These are phyloP conservation scores for Mycena chlorophos DNA, from an alignment of 768 basidiomycete genomes.

Conservation along the genomic window DNA sequence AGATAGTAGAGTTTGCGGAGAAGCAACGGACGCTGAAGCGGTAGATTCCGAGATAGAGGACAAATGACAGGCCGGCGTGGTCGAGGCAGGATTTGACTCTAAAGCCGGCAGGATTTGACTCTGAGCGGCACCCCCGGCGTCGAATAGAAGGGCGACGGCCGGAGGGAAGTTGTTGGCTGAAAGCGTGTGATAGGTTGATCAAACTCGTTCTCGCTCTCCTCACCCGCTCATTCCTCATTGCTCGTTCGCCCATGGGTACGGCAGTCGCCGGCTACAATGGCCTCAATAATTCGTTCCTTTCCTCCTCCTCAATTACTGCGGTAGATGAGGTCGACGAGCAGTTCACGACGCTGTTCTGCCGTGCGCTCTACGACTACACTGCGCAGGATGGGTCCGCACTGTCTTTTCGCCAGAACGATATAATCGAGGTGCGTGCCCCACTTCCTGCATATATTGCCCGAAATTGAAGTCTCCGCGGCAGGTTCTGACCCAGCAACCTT, in stretches of 20 bases:
- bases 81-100: not conserved
- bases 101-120: not conserved
- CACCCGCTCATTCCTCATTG: constrained; percentile 4
- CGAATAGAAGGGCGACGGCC: not conserved
- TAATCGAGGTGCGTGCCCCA: constrained; percentile 67
- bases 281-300: constrained; percentile 8
- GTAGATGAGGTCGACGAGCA: constrained; percentile 53
- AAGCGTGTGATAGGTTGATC: too few species aligned
- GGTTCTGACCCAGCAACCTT: constrained; percentile 81
- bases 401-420: constrained; percentile 81
- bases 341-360: constrained; percentile 79
- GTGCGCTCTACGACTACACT: constrained; percentile 88
- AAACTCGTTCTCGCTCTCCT: not conserved
- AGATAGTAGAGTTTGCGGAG: constrained; percentile 94
- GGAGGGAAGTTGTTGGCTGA: not conserved
- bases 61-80: not conserved
- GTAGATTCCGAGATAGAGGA: constrained; percentile 34
- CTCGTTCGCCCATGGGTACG: constrained; percentile 18
- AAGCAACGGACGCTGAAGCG: constrained; percentile 89
- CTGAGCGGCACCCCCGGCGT: not conserved
- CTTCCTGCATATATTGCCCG: not conserved
- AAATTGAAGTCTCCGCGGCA: not conserved
- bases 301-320: constrained; percentile 12
- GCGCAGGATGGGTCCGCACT: constrained; percentile 88
- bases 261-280: constrained; percentile 21